Base-by-base conservation (phyloP, 495 filamentous ascomycete species). In the Trichoderma erinaceum region DNA sequence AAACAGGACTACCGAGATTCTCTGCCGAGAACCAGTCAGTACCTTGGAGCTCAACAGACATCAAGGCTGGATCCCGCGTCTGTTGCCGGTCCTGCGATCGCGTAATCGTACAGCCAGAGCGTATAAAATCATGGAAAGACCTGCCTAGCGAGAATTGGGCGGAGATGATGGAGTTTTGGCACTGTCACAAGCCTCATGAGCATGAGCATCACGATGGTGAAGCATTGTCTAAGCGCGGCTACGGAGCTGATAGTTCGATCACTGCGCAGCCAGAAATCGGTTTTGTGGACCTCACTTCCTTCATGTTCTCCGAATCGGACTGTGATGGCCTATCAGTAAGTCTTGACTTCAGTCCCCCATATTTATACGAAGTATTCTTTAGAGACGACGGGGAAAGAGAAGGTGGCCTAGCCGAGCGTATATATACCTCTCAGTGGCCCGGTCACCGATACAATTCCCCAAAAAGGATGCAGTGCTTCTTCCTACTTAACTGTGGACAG, bases 121-220 rank as follows among this genome's bases (percentile, higher is more conserved):
- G 64, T 5, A 73, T 89, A 32, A 77, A 77, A 71, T 78, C 76
- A n/a, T 99, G 96, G 95, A 97, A 93, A 77, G 93, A 98, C 73
- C 82, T 99, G 5, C 95, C 95, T 0, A 96, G 92, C 71, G 92
- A 93, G 68, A 95, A 96, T 72, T 99, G 95, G 95, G 95, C 94
- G 2, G 95, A 99, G 77, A 97, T 98, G 96, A 99, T 99, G 95
- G 95, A 99, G 75, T 97, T 97, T 71, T 99, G 95, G 95, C 95
- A 99, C 77, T 99, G 95, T 74, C 95, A 99, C 76, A 98, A 97
- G 74, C 95, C 92, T 56, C 65, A 66, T 29, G 79, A 79, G 6
- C 78, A 83, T 46, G 72, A 72, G n/a, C 70, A 82, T 23, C 69
- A 75, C 35, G 68, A 76, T 50, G 78, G 82, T 10, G 74, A 78